These are phyloP conservation scores for Coniochaeta prunicola DNA, from an alignment of 2,329 filamentous ascomycete genomes.

Conservation along the genomic window DNA sequence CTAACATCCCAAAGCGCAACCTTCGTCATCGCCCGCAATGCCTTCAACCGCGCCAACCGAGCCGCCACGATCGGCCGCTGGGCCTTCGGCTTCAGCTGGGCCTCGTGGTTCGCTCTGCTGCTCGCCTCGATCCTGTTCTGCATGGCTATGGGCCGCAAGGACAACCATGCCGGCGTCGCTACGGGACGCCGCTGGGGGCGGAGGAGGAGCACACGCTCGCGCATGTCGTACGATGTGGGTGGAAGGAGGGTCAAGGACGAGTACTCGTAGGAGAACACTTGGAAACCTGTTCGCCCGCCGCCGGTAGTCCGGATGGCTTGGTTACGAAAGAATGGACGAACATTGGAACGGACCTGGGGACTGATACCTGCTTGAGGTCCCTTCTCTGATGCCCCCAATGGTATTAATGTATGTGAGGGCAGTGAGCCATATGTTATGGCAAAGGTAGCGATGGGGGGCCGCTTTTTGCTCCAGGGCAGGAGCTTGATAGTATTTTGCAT, in stretches of 20 bases:
- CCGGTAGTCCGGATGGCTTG: not conserved
- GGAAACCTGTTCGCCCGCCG: not conserved
- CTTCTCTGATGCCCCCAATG: not conserved
- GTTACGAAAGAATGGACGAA: not conserved
- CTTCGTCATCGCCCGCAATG: conserved; percentile 63
- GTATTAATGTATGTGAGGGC: not conserved
- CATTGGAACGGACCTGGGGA: not conserved
- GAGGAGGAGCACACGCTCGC: conserved; percentile 42
- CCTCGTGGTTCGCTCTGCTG: conserved; percentile 57
- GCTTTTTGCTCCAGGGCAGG: not conserved
- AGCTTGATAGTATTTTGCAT: not conserved
- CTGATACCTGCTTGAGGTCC: not conserved
- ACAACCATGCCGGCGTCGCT: conserved; percentile 14
- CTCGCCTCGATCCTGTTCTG: conserved; percentile 63
- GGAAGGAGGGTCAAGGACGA: conserved; percentile 62
- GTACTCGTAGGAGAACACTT: conserved; percentile 39
- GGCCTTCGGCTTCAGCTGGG: conserved; percentile 74
- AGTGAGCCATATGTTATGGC: not conserved
- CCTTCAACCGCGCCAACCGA: conserved; percentile 50
- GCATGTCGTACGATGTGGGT: conserved; percentile 46
- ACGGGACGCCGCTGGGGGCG: conserved; percentile 23
- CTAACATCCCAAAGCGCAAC: conserved; percentile 32
- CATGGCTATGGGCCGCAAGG: conserved; percentile 46
- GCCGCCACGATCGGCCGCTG: conserved; percentile 56
- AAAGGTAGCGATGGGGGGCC: not conserved